Base-by-base conservation (phyloP, 2,329 filamentous ascomycete genomes). In the Talaromyces funiculosus region DNA sequence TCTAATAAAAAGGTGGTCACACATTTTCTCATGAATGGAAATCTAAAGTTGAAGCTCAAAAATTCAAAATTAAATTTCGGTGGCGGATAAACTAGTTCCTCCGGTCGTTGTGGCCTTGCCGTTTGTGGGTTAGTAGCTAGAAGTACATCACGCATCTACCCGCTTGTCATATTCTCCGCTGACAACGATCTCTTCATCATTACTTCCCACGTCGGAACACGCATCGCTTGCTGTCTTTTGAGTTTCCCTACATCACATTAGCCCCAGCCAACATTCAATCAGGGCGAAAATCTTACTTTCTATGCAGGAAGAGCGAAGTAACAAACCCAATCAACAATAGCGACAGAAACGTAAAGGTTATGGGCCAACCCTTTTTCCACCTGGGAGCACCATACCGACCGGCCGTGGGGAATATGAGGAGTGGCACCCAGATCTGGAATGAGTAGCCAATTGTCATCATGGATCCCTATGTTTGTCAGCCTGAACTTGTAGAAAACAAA, bases 361-460 rank as follows among this genome's bases (percentile, higher is more conserved):
- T 74, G 0, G 79, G 78, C 72, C 79, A 82, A 0, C 80, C 80
- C 31, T 78, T 79, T 1, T 67, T 75, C 80, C 80, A 82, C 35
- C 75, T 70, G 0, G 80, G 80, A 0, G 77, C 78, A 3, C 77
- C 75, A 31, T 76, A 64, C 0, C 71, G 67, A 0, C 76, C 76
- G 0, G 74, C 75, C 0, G 76, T 78, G 0, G 77, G 77, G 61
- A 76, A 80, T 2, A 77, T 66, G 2, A 79, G 66, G 5, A 79
- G 68, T 0, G 77, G 76, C 4, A 78, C 75, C 77, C 77, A 79
- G 12, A 79, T 77, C 40, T 78, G 70, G 63, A 79, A 78, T 0
- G 75, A 78, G 61, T 78, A 79, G 37, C 77, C 77, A 51, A 79
- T 75, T 1, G 76, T 77, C 77, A 79, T 78, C 77, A 79, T 79